Evolutionary conservation across 495 filamentous ascomycete genomes (phyloP).

Genomic region (Xylaria acuta): DNA sequence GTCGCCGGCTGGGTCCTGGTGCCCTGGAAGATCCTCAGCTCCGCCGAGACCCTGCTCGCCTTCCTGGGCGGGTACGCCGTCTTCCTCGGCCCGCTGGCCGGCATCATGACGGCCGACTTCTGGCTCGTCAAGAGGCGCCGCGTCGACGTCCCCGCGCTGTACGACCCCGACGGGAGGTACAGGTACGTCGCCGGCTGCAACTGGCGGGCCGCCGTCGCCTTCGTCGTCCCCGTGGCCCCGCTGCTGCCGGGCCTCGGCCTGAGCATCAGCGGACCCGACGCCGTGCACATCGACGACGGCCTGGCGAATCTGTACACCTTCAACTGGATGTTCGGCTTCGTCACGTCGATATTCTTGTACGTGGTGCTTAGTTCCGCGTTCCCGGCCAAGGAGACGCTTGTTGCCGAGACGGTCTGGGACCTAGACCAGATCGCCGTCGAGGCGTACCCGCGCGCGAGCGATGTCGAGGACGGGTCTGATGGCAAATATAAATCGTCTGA

Average conservation of each 20-base stretch:
- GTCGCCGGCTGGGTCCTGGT: constrained; percentile 62
- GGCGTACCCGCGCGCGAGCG: constrained; percentile 27
- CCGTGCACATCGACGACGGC: constrained; percentile 47
- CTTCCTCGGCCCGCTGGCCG: constrained; percentile 73
- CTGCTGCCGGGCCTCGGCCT: constrained; percentile 59
- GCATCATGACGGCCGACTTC: constrained; percentile 71
- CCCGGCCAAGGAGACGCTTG: constrained; percentile 42
- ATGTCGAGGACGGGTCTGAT: constrained; percentile 14
- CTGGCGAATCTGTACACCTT: constrained; percentile 53
- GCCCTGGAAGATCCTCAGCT: constrained; percentile 69
- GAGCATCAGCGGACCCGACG: constrained; percentile 41
- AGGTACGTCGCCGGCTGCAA: constrained; percentile 62
- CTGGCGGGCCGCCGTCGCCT: constrained; percentile 69
- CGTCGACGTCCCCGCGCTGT: constrained; percentile 66
- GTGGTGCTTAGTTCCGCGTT: constrained; percentile 38
- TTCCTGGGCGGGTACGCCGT: constrained; percentile 70
- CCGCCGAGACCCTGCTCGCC: constrained; percentile 61
- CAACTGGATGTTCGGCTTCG: constrained; percentile 59
- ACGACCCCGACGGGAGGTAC: constrained; percentile 63
- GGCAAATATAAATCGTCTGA: constrained; percentile 1
- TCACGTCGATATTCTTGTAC: constrained; percentile 49
- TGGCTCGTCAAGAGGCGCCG: constrained; percentile 68
- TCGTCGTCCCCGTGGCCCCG: constrained; percentile 67
- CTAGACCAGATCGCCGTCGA: constrained; percentile 34
- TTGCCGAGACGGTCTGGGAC: constrained; percentile 43